These are phyloP conservation scores for Apiotrichum veenhuisii DNA, from an alignment of 1,284 basidiomycete species.

Conservation along the genomic window DNA sequence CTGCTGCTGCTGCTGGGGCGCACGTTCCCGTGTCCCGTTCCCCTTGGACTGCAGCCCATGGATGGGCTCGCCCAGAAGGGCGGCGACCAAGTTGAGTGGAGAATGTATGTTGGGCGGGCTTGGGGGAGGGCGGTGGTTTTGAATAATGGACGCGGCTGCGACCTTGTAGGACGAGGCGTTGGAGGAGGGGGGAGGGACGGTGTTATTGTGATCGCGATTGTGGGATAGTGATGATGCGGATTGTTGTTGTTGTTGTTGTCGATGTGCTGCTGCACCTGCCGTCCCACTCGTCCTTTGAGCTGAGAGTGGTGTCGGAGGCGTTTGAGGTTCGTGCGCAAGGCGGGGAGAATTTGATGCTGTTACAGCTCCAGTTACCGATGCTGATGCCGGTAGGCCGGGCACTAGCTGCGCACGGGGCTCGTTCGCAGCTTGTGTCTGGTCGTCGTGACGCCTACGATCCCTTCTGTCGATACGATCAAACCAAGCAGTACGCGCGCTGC, in stretches of 20 bases:
- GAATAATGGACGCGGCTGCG: slow-evolving; percentile 4
- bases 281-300: too few relatives aligned
- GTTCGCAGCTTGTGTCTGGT: too few relatives aligned
- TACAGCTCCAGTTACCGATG: not conserved
- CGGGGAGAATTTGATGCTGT: not conserved
- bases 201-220: not conserved
- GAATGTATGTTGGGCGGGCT: slow-evolving; percentile 3
- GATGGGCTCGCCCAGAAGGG: not conserved
- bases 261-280: not conserved
- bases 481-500: not conserved
- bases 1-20: not conserved
- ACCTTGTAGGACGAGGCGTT: not conserved
- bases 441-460: too few relatives aligned
- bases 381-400: too few relatives aligned
- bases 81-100: slow-evolving; percentile 1
- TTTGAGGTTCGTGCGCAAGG: not conserved
- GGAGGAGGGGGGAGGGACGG: not conserved
- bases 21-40: not conserved
- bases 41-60: not conserved
- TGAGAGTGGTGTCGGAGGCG: too few relatives aligned
- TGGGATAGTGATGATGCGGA: not conserved
- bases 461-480: not conserved
- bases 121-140: slow-evolving; percentile 6
- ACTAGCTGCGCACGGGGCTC: too few relatives aligned
- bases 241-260: not conserved